Evolutionary conservation across 1,284 basidiomycete genomes (phyloP).

Genomic region (Ganoderma lucidum): DNA sequence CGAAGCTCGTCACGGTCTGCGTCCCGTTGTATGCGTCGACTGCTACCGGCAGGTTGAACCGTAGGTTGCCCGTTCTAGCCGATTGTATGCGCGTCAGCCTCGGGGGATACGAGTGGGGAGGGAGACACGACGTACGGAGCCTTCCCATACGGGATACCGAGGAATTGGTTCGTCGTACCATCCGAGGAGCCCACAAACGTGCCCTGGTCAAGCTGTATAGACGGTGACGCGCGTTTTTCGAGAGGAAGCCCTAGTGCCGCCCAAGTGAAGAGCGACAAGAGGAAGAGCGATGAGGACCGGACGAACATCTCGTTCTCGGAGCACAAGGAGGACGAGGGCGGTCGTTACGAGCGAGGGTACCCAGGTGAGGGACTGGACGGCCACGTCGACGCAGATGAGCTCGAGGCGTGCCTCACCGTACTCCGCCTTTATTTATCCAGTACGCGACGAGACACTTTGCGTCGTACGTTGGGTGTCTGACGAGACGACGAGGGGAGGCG

Average conservation of each 20-base stretch:
- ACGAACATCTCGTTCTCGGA: not conserved
- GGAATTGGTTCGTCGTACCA: slow-evolving; percentile 34
- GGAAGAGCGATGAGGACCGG: slow-evolving; percentile 19
- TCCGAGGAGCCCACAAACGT: slow-evolving; percentile 34
- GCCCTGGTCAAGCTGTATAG: slow-evolving; percentile 34
- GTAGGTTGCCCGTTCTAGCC: slow-evolving; percentile 31
- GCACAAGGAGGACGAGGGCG: not conserved
- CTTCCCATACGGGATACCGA: slow-evolving; percentile 41
- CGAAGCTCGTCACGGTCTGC: slow-evolving; percentile 40
- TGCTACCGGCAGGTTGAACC: slow-evolving; percentile 46
- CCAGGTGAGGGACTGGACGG: not conserved
- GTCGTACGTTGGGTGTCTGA: not conserved
- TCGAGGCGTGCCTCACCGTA: not conserved
- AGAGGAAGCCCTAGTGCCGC: slow-evolving; percentile 15
- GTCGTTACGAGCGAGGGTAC: not conserved
- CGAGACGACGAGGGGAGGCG: not conserved
- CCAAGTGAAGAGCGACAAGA: slow-evolving; percentile 13
- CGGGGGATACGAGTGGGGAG: not conserved
- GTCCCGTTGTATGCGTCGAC: slow-evolving; percentile 41
- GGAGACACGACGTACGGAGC: slow-evolving; percentile 34
- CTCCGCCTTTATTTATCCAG: not conserved
- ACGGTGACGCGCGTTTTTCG: slow-evolving; percentile 22
- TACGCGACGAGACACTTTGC: not conserved
- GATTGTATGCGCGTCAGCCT: not conserved
- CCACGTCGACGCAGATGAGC: not conserved